Evolutionary conservation across 352 stramenopile species (phyloP).

Genomic region (Pythium periplocum): DNA sequence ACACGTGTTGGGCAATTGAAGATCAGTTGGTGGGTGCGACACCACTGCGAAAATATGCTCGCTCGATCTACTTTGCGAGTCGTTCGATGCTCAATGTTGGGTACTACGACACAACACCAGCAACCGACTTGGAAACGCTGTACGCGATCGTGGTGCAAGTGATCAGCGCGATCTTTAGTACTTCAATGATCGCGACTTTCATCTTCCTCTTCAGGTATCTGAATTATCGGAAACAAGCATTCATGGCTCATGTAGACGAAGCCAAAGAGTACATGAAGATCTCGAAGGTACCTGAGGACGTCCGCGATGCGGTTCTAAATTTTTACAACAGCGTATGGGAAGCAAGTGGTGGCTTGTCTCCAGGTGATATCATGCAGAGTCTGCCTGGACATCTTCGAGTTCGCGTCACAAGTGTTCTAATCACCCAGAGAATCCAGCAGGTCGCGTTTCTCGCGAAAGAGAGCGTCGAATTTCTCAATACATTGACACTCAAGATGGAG

Average conservation of each 20-base stretch:
- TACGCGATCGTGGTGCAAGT: conserved; percentile 58
- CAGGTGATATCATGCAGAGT: conserved; percentile 37
- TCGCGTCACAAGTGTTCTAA: conserved; percentile 45
- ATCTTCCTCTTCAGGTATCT: conserved; percentile 68
- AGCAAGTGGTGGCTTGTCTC: conserved; percentile 38
- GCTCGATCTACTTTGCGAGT: conserved; percentile 53
- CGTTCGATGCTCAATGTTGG: conserved; percentile 49
- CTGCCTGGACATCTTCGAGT: conserved; percentile 57
- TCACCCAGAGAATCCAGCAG: conserved; percentile 51
- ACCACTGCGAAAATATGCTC: conserved; percentile 40
- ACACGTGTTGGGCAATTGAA: conserved; percentile 68
- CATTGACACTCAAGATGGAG: conserved; percentile 41
- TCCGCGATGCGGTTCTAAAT: conserved; percentile 45
- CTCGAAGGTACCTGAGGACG: conserved; percentile 48
- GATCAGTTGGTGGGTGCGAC: conserved; percentile 49
- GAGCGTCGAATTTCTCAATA: conserved; percentile 68
- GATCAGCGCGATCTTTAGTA: conserved; percentile 60
- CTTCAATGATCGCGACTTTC: conserved; percentile 59
- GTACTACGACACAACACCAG: conserved; percentile 53
- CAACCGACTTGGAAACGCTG: conserved; percentile 46
- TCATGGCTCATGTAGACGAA: conserved; percentile 64
- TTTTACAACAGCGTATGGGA: conserved; percentile 65
- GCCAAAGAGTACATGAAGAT: conserved; percentile 74
- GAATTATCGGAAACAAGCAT: conserved; percentile 48
- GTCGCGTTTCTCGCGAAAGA: conserved; percentile 60